Conservation (phyloP, 805 yeast species). For the Isabelozyma gotoi region DNA sequence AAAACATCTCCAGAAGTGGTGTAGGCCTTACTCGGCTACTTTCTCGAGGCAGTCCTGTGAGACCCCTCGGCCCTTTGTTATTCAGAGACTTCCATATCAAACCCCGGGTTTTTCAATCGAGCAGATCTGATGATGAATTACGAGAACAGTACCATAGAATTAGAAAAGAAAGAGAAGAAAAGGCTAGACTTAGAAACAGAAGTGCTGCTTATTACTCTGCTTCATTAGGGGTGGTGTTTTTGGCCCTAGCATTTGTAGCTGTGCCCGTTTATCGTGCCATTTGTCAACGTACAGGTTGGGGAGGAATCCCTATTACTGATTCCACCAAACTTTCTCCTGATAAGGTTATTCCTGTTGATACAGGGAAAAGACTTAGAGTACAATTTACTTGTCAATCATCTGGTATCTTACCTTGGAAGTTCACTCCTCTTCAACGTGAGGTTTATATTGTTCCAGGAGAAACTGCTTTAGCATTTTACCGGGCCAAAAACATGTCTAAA, state of each 20-base stretch:
- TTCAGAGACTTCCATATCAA: neutral
- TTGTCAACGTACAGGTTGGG: slow-evolving; percentile 95
- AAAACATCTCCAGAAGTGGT: neutral
- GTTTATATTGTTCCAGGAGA: slow-evolving; percentile 95
- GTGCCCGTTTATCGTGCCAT: slow-evolving; percentile 91
- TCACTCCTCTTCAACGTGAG: slow-evolving; percentile 90
- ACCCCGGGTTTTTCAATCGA: neutral
- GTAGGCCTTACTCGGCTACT: neutral
- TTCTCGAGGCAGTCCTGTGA: neutral
- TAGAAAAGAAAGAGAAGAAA: slow-evolving; percentile 20
- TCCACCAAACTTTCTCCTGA: slow-evolving; percentile 77
- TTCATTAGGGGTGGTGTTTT: slow-evolving; percentile 66
- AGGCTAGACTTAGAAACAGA: slow-evolving; percentile 36
- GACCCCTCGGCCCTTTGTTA: neutral
- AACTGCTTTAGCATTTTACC: slow-evolving; percentile 93
- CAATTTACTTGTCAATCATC: slow-evolving; percentile 91
- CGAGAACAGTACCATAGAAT: neutral
- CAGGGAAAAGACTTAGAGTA: slow-evolving; percentile 77
- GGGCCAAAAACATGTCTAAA: slow-evolving; percentile 81
- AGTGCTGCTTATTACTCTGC: slow-evolving; percentile 66
- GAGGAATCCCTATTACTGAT: slow-evolving; percentile 93
- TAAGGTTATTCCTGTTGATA: slow-evolving; percentile 82
- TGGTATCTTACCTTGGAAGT: slow-evolving; percentile 89
- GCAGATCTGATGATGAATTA: neutral
- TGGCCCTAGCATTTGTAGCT: slow-evolving; percentile 82